Evolutionary conservation across 805 yeast species (phyloP), one percentile per base, ranked within the genome.

Genomic region (Lachancea cidri): DNA sequence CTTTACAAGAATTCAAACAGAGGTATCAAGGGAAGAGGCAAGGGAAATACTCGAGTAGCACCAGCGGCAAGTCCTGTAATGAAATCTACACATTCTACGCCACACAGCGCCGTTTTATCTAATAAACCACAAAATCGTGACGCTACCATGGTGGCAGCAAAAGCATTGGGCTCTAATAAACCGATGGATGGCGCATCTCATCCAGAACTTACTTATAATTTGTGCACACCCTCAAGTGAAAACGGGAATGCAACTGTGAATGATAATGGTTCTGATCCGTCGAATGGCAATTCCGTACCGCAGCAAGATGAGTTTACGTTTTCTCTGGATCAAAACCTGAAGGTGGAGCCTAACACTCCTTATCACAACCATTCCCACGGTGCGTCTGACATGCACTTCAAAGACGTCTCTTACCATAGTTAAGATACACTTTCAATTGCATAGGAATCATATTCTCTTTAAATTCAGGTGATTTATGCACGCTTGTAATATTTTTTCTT

Each of bases 1-100:
- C 70, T 89, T 43, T 89, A 91, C 66, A 86, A 86, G 62, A 87
- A 89, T 60, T 77, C 93, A 34, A 89, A 89, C 57, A 78, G 86
- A 55, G 97, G 97, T 15, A 89, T 89, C 46, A 80, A 86, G 52
- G 97, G 97, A 19, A 75, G 97, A 44, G 97, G 97, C 4, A 85
- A 78, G 53, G 69, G 68, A 19, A 57, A 55, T 8, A 39, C 40
- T 13, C 30, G 37, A 14, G 35, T 35, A 16, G 38, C 35, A 5
- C 32, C 36, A 6, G 35, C 33, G 4, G 29, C 29, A 9, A 25
- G 20, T 19, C 39, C 29, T n/a, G 20, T 27, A 4, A 15, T 35
- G 15, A 35, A 24, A 11, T 18, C 44, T 9, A 11, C 40, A 6
- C 43, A 35, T 16, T 17, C 35, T 24, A 29, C 29, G 8, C 36